Evolutionary conservation across 768 basidiomycete species (phyloP).

Genomic region (Termitomyces sp.): DNA sequence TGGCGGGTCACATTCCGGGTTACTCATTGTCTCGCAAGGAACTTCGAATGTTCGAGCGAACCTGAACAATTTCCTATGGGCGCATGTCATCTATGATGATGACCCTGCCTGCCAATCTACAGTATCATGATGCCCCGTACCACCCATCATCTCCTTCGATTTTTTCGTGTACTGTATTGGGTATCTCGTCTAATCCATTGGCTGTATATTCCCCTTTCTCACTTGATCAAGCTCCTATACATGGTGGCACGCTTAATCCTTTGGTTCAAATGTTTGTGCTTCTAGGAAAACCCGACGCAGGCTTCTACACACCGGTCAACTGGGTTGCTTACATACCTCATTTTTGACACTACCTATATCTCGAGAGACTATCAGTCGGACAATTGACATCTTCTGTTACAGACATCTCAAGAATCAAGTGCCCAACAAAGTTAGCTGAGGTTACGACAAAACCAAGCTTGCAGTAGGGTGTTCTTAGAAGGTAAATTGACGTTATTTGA

Average conservation of each 20-base stretch:
- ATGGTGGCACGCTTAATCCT: neutral
- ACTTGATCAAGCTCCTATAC: neutral
- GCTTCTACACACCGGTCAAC: neutral
- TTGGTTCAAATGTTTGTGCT: neutral
- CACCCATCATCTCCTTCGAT: neutral
- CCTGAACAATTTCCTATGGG: constrained; percentile 18
- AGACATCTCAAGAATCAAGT: no score
- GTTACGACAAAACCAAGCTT: no score
- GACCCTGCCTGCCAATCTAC: neutral
- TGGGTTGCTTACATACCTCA: constrained; percentile 3
- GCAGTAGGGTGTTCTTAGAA: no score
- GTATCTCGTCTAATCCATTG: no score
- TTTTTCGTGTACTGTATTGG: no score
- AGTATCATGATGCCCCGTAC: neutral
- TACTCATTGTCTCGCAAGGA: constrained; percentile 23
- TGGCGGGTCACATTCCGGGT: constrained; percentile 15
- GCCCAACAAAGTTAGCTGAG: no score
- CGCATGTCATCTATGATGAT: constrained; percentile 9
- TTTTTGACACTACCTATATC: neutral
- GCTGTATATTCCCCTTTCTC: no score
- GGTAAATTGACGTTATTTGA: no score
- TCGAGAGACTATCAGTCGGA: no score
- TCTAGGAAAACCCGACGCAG: neutral
- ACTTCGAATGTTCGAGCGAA: constrained; percentile 17
- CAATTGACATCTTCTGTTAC: no score